phyloP scores from a whole-genome alignment of 805 yeast genomes.

The Ogataea zsoltii region DNA sequence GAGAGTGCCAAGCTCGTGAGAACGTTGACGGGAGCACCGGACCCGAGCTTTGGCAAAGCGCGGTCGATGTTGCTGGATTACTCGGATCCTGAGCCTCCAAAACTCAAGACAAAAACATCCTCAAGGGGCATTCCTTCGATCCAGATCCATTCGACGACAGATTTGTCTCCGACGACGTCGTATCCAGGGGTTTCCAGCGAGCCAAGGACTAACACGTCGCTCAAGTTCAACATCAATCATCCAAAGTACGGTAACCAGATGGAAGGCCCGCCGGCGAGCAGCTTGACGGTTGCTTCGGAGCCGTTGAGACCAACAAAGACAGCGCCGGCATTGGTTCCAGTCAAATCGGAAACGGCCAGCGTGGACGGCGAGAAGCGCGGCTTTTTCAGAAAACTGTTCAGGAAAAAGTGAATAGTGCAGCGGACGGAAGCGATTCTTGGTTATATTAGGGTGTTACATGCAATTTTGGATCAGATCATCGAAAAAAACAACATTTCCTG shows the following conservation, averaged over 20 bases:
- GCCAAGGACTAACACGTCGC: slow-evolving; percentile 23
- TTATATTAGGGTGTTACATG: too few species aligned
- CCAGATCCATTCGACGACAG: slow-evolving; percentile 10
- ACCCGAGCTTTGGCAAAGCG: slow-evolving; percentile 24
- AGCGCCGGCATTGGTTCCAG: too few species aligned
- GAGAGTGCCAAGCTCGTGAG: slow-evolving; percentile 43
- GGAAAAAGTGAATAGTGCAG: slow-evolving; percentile 9
- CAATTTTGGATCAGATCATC: background rate
- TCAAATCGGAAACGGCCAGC: background rate
- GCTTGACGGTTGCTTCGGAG: slow-evolving; percentile 7
- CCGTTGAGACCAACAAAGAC: background rate
- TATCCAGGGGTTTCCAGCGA: slow-evolving; percentile 16
- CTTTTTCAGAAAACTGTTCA: slow-evolving; percentile 24
- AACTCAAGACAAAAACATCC: background rate
- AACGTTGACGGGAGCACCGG: slow-evolving; percentile 43
- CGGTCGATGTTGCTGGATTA: slow-evolving; percentile 34
- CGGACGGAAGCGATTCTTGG: too few species aligned
- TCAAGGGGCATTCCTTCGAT: slow-evolving; percentile 11
- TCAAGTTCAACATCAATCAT: slow-evolving; percentile 25
- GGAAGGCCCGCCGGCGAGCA: background rate
- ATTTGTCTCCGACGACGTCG: slow-evolving; percentile 7
- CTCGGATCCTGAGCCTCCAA: background rate
- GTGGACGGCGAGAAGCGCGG: slow-evolving; percentile 15
- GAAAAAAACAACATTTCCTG: too few species aligned
- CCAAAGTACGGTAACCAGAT: slow-evolving; percentile 19